Evolutionary conservation across 2,329 filamentous ascomycete species (phyloP), one percentile per base, ranked within the genome.

Genomic region (Colletotrichum higginsianum): DNA sequence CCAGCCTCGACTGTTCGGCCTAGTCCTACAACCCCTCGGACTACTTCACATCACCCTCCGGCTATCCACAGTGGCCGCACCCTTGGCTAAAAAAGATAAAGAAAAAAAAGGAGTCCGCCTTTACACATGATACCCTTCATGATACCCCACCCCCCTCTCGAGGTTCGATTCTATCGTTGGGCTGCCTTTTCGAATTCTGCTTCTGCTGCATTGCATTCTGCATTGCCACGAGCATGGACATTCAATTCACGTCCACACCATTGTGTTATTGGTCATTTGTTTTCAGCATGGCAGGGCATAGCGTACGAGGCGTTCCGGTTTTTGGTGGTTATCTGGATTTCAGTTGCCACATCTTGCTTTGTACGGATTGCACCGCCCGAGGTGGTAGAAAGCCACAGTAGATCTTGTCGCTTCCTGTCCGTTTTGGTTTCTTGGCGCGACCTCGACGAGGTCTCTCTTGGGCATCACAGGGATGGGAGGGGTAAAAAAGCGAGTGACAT

Each of bases 61-160:
- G 82, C 86, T 40, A 86, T 90, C 47, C 86, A 87, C 73, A 88
- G 85, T 75, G 87, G 87, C 50, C 85, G 87, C 60, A 85, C 85
- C 3, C 78, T 89, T 69, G 86, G 86, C 46, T 89, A 78, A 84
- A 66, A 21, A 55, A 55, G 13, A 18, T n/a, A 16, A 52, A 57
- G 57, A 66, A 60, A 63, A 57, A 63, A 61, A 66, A 60, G 63
- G 52, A 71, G 42, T 61, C 44, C 53, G 12, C 58, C 53, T 55
- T 66, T 75, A 61, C 63, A 66, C 62, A 73, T 72, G 67, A 74
- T 74, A 74, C 72, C 72, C 75, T 69, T 71, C 72, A 76, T 76
- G 75, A 76, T 76, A 76, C 75, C 75, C 75, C 66, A 57, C 66
- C 62, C 63, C 67, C 58, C 55, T 66, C 68, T 63, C 70, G 67